Conservation (phyloP, 2,329 filamentous ascomycete species). For the Trichoderma citrinoviride region DNA sequence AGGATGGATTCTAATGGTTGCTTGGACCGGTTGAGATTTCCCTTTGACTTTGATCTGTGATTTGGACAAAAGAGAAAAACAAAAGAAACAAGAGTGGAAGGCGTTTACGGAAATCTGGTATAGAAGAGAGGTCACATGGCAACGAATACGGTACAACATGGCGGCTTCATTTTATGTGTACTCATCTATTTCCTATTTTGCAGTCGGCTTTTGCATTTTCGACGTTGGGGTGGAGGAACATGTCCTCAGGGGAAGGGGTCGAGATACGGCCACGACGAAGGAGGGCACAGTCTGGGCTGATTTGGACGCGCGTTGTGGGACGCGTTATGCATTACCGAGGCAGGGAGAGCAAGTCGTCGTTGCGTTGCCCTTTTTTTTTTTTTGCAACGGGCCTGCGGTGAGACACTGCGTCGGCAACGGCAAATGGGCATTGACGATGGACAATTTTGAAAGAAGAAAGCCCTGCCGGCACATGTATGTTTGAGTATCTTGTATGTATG, state of each 20-base stretch:
- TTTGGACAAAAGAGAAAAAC: conserved; percentile 16
- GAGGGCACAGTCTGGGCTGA: neutral
- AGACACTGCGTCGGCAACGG: conserved; percentile 11
- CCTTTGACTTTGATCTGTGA: conserved; percentile 23
- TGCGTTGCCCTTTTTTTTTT: neutral
- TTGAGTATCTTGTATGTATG: conserved; percentile 15
- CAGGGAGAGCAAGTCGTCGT: conserved; percentile 1
- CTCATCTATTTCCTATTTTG: neutral
- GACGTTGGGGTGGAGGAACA: neutral
- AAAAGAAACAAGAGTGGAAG: conserved; percentile 17
- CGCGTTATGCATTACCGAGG: neutral
- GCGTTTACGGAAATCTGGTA: conserved; percentile 23
- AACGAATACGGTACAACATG: conserved; percentile 23
- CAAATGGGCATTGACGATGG: conserved; percentile 3
- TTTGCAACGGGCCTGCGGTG: neutral
- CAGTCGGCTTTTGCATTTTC: conserved; percentile 9
- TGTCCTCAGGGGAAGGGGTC: neutral
- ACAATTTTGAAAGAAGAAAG: neutral
- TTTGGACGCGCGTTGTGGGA: neutral
- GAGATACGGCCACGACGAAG: neutral
- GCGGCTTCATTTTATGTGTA: conserved; percentile 17
- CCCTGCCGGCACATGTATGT: conserved; percentile 5
- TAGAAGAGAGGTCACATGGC: conserved; percentile 25
- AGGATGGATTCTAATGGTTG: conserved; percentile 12
- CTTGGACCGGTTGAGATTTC: conserved; percentile 18